phyloP scores from a whole-genome alignment of 805 yeast species.

The Candida ficus region DNA sequence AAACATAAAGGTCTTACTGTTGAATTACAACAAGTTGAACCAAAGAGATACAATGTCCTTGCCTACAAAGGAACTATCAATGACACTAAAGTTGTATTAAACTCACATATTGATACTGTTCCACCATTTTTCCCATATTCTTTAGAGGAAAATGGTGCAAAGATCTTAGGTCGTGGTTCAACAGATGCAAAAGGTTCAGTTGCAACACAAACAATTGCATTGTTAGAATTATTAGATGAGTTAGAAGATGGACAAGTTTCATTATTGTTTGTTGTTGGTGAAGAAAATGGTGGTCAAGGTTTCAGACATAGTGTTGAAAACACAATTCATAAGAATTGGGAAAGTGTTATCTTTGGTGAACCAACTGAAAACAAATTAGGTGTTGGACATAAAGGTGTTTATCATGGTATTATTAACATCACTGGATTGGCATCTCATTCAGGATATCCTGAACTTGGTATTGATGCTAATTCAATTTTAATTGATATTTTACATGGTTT shows the following conservation, averaged over 20 bases:
- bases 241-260: slow-evolving; percentile 51
- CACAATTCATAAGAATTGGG: slow-evolving; percentile 43
- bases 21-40: slow-evolving; percentile 34
- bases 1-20: slow-evolving; percentile 32
- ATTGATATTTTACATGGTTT: slow-evolving; percentile 44
- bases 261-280: slow-evolving; percentile 57
- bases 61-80: slow-evolving; percentile 46
- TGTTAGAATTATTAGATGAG: slow-evolving; percentile 37
- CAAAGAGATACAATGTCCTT: slow-evolving; percentile 42
- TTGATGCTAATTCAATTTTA: slow-evolving; percentile 50
- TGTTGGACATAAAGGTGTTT: slow-evolving; percentile 61
- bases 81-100: slow-evolving; percentile 42
- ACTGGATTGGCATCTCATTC: slow-evolving; percentile 54
- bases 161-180: slow-evolving; percentile 58
- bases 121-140: slow-evolving; percentile 54
- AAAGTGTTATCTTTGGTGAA: slow-evolving; percentile 60
- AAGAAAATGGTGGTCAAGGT: slow-evolving; percentile 57
- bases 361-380: slow-evolving; percentile 65
- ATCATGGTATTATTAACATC: slow-evolving; percentile 33
- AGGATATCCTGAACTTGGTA: slow-evolving; percentile 64
- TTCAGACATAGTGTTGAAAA: slow-evolving; percentile 38
- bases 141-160: slow-evolving; percentile 34
- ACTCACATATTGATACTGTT: slow-evolving; percentile 65
- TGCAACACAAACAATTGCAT: slow-evolving; percentile 52
- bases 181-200: slow-evolving; percentile 64